Conservation (phyloP, 2,329 filamentous ascomycete species). For the Nothophaeocryptopus gaeumannii region DNA sequence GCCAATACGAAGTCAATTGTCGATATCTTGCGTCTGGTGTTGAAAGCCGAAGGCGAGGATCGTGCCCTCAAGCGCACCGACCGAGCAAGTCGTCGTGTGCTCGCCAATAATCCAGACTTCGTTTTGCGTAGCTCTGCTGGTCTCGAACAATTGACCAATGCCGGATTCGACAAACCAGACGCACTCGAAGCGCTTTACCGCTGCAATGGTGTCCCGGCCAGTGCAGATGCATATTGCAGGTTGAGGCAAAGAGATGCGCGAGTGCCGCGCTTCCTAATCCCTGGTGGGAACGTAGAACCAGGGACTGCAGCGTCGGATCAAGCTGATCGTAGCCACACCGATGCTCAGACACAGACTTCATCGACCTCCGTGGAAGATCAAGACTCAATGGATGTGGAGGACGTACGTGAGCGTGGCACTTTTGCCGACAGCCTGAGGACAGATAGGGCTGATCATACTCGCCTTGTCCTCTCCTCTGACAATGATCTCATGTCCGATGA, state of each 20-base stretch:
- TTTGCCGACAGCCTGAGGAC: constrained; percentile 1
- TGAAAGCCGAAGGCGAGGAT: constrained; percentile 72
- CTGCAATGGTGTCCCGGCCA: constrained; percentile 63
- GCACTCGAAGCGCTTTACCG: constrained; percentile 78
- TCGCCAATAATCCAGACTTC: constrained; percentile 52
- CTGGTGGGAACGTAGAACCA: constrained; percentile 18
- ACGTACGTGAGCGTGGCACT: neutral
- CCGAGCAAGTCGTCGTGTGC: constrained; percentile 50
- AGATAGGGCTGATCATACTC: constrained; percentile 8
- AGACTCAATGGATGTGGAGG: neutral
- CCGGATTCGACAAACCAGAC: constrained; percentile 59
- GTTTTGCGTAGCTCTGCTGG: constrained; percentile 48
- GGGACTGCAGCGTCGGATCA: neutral
- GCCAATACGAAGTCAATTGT: constrained; percentile 75
- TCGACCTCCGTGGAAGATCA: constrained; percentile 27
- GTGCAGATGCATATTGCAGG: constrained; percentile 72
- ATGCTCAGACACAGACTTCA: constrained; percentile 34
- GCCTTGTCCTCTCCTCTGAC: constrained; percentile 10
- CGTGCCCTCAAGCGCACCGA: constrained; percentile 63
- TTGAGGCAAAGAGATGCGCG: constrained; percentile 34
- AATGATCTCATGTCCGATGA: constrained; percentile 26
- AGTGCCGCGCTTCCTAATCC: constrained; percentile 32
- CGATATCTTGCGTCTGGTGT: constrained; percentile 75
- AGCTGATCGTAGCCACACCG: neutral
- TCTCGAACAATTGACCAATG: constrained; percentile 45